A percentile compares a stretch with the other conserved stretches of the same genome.
Conservation (phyloP, 2,329 filamentous ascomycete species). For the Cryphonectria radicalis region DNA sequence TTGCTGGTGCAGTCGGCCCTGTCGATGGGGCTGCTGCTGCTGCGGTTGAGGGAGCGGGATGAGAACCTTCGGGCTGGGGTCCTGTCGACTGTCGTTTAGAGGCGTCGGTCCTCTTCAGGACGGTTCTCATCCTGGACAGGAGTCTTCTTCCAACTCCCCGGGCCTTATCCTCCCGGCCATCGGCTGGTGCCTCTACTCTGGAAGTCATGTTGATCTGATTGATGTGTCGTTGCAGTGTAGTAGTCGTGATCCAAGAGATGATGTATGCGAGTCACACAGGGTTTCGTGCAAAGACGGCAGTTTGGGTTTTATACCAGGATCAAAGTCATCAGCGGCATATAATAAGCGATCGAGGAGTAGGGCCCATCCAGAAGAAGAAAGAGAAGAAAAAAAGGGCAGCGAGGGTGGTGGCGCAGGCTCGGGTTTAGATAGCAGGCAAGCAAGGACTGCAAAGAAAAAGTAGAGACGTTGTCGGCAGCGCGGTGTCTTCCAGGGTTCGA, state of each 20-base stretch:
- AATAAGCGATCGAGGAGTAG: background rate
- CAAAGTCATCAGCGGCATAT: background rate
- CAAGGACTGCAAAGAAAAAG: background rate
- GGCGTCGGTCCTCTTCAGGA: constrained; percentile 50
- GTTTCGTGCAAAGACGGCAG: background rate
- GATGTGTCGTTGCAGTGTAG: background rate
- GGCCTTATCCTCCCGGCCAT: constrained; percentile 47
- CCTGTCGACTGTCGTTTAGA: constrained; percentile 35
- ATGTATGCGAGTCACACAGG: constrained; percentile 3
- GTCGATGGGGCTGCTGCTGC: constrained; percentile 6
- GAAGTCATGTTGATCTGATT: constrained; percentile 46
- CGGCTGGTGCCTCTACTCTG: constrained; percentile 43
- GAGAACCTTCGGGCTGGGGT: constrained; percentile 5
- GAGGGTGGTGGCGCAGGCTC: background rate
- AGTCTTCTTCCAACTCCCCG: constrained; percentile 51
- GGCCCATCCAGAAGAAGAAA: background rate
- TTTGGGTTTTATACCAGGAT: constrained; percentile 3
- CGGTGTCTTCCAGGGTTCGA: background rate
- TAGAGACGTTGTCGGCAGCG: background rate
- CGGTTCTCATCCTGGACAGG: constrained; percentile 54
- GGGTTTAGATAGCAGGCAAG: background rate
- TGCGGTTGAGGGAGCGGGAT: background rate
- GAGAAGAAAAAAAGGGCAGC: background rate
- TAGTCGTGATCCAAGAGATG: background rate
- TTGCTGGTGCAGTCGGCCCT: constrained; percentile 1